Conservation (phyloP, 164 flowering plant species). For the Macadamia tetraphylla region DNA sequence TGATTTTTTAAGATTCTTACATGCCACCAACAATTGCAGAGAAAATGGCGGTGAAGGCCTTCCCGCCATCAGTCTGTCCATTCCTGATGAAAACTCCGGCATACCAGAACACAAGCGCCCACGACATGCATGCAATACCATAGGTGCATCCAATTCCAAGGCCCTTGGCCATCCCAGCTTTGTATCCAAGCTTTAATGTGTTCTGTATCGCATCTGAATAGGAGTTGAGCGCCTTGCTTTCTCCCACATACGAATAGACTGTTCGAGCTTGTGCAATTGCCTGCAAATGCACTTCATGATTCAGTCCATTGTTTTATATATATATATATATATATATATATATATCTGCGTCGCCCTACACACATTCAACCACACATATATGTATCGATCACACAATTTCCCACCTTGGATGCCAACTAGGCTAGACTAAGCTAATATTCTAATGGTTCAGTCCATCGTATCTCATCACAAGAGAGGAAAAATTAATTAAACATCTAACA, state of each 20-base stretch:
- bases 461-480: no score
- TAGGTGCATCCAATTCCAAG: constrained; percentile 87
- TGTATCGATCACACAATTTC: no score
- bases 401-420: no score
- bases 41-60: constrained; percentile 95
- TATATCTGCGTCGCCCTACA: no score
- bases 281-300: constrained; percentile 18
- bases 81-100: constrained; percentile 93
- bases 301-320: no score
- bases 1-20: constrained; percentile 37
- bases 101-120: constrained; percentile 92
- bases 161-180: constrained; percentile 96
- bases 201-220: constrained; percentile 80
- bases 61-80: constrained; percentile 93
- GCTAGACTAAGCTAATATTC: no score
- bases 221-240: constrained; percentile 70
- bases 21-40: constrained; percentile 99
- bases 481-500: no score
- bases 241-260: constrained; percentile 85
- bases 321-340: no score
- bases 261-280: constrained; percentile 88
- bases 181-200: constrained; percentile 81
- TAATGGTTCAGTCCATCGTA: no score
- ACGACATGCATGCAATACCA: constrained; percentile 89
- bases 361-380: no score